Evolutionary conservation across 2,329 filamentous ascomycete genomes (phyloP).

Genomic region (Botryotinia convoluta): DNA sequence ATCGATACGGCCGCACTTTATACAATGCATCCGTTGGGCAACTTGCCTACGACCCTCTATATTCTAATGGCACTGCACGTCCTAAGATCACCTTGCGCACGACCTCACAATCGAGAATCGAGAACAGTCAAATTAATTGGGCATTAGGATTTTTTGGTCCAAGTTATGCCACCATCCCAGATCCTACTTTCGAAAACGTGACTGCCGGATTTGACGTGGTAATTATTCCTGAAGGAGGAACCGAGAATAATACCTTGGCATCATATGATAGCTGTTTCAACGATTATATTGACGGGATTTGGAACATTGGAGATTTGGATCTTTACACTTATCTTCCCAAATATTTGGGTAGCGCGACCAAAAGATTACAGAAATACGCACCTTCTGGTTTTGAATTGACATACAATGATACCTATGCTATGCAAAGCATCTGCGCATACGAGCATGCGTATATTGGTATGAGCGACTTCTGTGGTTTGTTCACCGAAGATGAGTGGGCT

Average conservation of each 20-base stretch:
- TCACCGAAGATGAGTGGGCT: constrained; percentile 54
- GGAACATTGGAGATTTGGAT: constrained; percentile 42
- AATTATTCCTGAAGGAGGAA: constrained; percentile 49
- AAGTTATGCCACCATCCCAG: constrained; percentile 41
- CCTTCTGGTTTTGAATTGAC: constrained; percentile 49
- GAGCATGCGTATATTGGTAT: constrained; percentile 49
- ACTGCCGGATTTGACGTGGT: constrained; percentile 48
- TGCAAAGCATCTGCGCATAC: constrained; percentile 54
- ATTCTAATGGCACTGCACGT: constrained; percentile 46
- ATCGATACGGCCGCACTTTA: constrained; percentile 51
- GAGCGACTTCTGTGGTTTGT: constrained; percentile 52
- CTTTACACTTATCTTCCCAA: constrained; percentile 45
- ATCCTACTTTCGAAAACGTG: constrained; percentile 42
- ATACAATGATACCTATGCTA: constrained; percentile 49
- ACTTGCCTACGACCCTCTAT: constrained; percentile 47
- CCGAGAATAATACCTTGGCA: constrained; percentile 53
- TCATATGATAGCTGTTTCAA: constrained; percentile 50
- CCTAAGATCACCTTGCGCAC: constrained; percentile 52
- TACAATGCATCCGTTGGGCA: constrained; percentile 50
- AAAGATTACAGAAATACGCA: constrained; percentile 47
- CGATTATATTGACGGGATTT: constrained; percentile 34
- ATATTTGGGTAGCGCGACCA: constrained; percentile 47
- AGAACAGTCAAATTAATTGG: constrained; percentile 54
- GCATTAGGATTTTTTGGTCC: constrained; percentile 52
- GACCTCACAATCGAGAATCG: constrained; percentile 52